These are phyloP conservation scores for Backusella australiensis DNA, from an alignment of 192 early-diverging fungal species.

Conservation along the genomic window DNA sequence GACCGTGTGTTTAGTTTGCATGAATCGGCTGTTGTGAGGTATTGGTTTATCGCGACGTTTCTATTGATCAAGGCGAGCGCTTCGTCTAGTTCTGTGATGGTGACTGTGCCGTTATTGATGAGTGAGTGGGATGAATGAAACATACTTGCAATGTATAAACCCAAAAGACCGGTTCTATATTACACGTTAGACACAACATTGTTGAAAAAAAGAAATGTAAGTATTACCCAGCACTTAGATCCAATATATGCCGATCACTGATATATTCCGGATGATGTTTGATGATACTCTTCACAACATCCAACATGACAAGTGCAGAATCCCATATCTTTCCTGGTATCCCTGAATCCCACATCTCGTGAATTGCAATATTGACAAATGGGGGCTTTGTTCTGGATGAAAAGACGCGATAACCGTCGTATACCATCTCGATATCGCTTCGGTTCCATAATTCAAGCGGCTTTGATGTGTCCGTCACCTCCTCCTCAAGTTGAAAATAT, in stretches of 20 bases:
- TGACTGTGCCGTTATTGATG: slow-evolving; percentile 13
- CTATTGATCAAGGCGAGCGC: slow-evolving; percentile 36
- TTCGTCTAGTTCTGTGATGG: slow-evolving; percentile 44
- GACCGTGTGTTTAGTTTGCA: slow-evolving; percentile 5
- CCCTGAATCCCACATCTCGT: slow-evolving; percentile 40
- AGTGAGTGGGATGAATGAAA: background rate
- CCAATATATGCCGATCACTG: slow-evolving; percentile 36
- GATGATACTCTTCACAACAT: slow-evolving; percentile 30
- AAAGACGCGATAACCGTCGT: slow-evolving; percentile 22
- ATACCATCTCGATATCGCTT: slow-evolving; percentile 9
- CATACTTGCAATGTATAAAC: slow-evolving; percentile 37
- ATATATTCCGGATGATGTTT: slow-evolving; percentile 21
- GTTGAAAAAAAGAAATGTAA: background rate
- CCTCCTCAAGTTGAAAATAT: background rate
- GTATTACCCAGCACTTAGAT: slow-evolving; percentile 47
- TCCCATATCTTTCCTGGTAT: slow-evolving; percentile 55
- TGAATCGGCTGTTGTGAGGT: background rate
- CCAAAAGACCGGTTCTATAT: slow-evolving; percentile 43
- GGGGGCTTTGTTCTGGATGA: background rate
- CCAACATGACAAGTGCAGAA: slow-evolving; percentile 42
- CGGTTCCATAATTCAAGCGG: slow-evolving; percentile 8
- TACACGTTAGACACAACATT: background rate
- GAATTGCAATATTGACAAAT: slow-evolving; percentile 19
- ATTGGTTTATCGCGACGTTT: slow-evolving; percentile 37
- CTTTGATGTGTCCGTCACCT: background rate